Base-by-base conservation (phyloP, 2,329 filamentous ascomycete genomes). In the Pseudocercospora musae region DNA sequence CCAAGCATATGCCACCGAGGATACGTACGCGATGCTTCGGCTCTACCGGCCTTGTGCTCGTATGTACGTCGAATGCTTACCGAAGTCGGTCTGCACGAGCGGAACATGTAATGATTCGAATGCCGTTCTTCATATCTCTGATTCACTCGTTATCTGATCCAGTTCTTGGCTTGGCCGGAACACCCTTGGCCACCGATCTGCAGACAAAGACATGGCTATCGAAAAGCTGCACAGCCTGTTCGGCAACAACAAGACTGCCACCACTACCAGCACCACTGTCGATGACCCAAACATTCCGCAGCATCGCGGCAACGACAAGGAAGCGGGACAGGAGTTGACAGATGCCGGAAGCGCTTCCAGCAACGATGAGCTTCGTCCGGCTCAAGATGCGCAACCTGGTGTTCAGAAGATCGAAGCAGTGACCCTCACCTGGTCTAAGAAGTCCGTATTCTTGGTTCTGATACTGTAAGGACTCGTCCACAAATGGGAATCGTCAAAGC, bases 381-480 rank as follows among this genome's bases (percentile, higher is more conserved):
- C 46, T 40, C 50, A 62, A 49, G 33, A 60, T 40, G 75, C 74
- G 53, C 75, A 78, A 42, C 63, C 72, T 25, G 78, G 78, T 62
- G 74, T 79, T 0, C 72, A 79, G 68, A 73, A 75, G 40, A 73
- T 75, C 20, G 72, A 78, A 59, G 77, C 78, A 25, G 76, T 77
- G 29, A 78, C 77, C 0, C 68, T 73, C 11, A 74, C 77, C 5
- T 80, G 78, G 77, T 69, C 66, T 44, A 76, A 73, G 62, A 70
- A 72, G 55, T 73, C 74, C 1, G 68, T 80, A 8, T 71, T 75
- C n/a, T 60, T 66, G 53, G 75, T 76, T 63, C 79, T 78, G 57
- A 67, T 72, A 49, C 70, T 76, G 77, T 79, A 67, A 63, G 75
- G 66, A 8, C 11, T 23, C 46, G 18, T 23, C 21, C 11, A 33